These are phyloP conservation scores for Ustilago loliicola DNA, from an alignment of 1,284 basidiomycete genomes.

Conservation along the genomic window DNA sequence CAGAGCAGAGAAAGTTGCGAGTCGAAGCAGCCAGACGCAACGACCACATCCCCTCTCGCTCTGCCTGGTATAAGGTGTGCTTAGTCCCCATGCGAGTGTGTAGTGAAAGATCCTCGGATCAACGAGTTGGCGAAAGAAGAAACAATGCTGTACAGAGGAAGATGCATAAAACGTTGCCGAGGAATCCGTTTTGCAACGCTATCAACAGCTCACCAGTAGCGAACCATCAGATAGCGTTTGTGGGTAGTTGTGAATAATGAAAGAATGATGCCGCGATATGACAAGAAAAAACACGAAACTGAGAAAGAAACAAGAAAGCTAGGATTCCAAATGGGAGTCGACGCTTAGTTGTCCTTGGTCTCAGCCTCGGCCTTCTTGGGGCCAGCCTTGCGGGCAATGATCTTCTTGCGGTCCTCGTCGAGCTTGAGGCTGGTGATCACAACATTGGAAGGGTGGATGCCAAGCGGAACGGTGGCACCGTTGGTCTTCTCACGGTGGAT, in stretches of 20 bases:
- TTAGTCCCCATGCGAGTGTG: background rate
- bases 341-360: conserved; percentile 56
- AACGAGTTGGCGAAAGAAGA: conserved; percentile 1
- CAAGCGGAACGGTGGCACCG: conserved; percentile 91
- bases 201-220: background rate
- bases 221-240: background rate
- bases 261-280: conserved; percentile 4
- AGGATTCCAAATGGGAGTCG: background rate
- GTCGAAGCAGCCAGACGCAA: conserved; percentile 27
- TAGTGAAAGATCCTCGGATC: conserved; percentile 20
- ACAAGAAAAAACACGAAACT: background rate
- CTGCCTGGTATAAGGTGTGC: background rate
- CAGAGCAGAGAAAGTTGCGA: conserved; percentile 3
- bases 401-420: conserved; percentile 69
- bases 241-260: background rate
- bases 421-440: conserved; percentile 77
- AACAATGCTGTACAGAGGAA: conserved; percentile 2
- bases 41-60: conserved; percentile 10
- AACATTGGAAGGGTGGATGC: conserved; percentile 96
- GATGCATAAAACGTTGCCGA: conserved; percentile 3
- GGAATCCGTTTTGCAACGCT: background rate
- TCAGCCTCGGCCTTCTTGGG: conserved; percentile 54
- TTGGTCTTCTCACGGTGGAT: conserved; percentile 98
- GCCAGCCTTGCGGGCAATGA: conserved; percentile 66
- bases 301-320: background rate